These are phyloP conservation scores for Vicia sativa DNA, from an alignment of 306 rosid species.

Conservation along the genomic window DNA sequence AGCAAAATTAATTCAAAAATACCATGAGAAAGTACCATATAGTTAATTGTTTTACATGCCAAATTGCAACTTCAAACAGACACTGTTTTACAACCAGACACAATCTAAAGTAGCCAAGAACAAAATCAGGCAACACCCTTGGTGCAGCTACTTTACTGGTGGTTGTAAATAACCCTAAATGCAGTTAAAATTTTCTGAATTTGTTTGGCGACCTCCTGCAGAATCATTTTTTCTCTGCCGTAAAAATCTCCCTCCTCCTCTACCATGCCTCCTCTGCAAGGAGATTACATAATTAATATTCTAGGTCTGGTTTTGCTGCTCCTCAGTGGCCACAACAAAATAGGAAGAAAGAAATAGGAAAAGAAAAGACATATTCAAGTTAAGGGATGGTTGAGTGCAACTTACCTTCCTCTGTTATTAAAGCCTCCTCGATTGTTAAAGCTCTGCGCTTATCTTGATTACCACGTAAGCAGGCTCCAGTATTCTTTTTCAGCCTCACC, in stretches of 20 bases:
- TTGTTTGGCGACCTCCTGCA: slow-evolving; percentile 58
- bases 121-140: slow-evolving; percentile 26
- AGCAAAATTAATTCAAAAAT: not conserved
- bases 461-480: slow-evolving; percentile 76
- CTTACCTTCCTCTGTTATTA: slow-evolving; percentile 74
- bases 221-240: slow-evolving; percentile 65
- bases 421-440: slow-evolving; percentile 58
- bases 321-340: not conserved
- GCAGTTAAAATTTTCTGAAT: slow-evolving; percentile 46
- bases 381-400: not conserved
- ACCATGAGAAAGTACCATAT: not conserved
- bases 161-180: slow-evolving; percentile 13
- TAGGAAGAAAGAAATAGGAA: not conserved
- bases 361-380: not conserved
- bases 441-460: slow-evolving; percentile 55
- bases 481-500: slow-evolving; percentile 93
- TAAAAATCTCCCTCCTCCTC: slow-evolving; percentile 66
- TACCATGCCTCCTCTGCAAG: slow-evolving; percentile 67
- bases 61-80: slow-evolving; percentile 12
- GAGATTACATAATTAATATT: not conserved
- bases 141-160: not conserved
- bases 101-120: slow-evolving; percentile 30
- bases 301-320: not conserved
- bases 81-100: too few species aligned
- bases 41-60: not conserved